Evolutionary conservation across 176 grass and related monocot species (phyloP).

Genomic region (Otatea glauca): DNA sequence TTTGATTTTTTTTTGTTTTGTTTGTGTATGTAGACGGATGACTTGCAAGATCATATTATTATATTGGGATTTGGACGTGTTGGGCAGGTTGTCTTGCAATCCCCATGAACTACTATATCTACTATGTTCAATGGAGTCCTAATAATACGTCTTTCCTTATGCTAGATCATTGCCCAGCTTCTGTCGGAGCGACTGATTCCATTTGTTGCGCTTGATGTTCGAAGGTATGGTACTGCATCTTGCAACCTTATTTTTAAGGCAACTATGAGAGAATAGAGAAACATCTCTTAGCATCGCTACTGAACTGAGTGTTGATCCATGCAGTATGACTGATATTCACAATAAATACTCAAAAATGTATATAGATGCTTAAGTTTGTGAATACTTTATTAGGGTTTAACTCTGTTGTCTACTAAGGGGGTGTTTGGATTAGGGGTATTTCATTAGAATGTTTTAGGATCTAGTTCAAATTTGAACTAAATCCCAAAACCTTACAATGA

Average conservation of each 20-base stretch:
- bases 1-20: constrained; percentile 39
- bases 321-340: constrained; percentile 17
- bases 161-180: constrained; percentile 94
- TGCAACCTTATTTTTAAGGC: constrained; percentile 9
- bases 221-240: constrained; percentile 65
- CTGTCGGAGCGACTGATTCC: constrained; percentile 95
- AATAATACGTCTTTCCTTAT: constrained; percentile 29
- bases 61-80: constrained; percentile 98
- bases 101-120: constrained; percentile 27
- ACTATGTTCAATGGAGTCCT: constrained; percentile 3
- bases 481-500: no score
- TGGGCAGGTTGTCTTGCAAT: constrained; percentile 75
- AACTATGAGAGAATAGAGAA: constrained; percentile 2
- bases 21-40: constrained; percentile 80
- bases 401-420: neutral
- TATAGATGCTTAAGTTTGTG: neutral
- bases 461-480: no score
- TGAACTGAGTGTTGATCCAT: constrained; percentile 13
- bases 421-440: no score
- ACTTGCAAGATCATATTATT: constrained; percentile 99
- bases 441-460: no score
- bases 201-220: constrained; percentile 96
- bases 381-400: constrained; percentile 30
- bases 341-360: constrained; percentile 15
- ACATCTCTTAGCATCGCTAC: constrained; percentile 5